These are phyloP conservation scores for Decorospora gaudefroyi DNA, from an alignment of 2,329 filamentous ascomycete species.

Conservation along the genomic window DNA sequence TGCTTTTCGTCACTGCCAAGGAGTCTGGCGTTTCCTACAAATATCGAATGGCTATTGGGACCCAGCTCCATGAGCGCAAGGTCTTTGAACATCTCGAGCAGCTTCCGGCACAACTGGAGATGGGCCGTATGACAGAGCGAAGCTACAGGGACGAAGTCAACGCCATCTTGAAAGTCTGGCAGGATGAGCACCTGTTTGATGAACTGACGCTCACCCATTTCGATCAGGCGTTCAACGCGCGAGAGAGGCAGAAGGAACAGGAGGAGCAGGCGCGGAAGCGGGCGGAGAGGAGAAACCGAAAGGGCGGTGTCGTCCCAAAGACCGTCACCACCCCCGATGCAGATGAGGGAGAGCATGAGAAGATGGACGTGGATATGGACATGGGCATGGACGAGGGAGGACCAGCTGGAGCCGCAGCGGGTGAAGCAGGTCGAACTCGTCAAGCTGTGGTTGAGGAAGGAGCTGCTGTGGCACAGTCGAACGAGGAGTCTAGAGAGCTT, in stretches of 20 bases:
- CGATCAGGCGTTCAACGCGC: slow-evolving; percentile 37
- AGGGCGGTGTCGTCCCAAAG: slow-evolving; percentile 21
- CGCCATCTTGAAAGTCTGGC: slow-evolving; percentile 43
- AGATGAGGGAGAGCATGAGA: slow-evolving; percentile 21
- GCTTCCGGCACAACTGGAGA: slow-evolving; percentile 71
- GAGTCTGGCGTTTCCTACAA: slow-evolving; percentile 63
- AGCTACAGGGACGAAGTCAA: slow-evolving; percentile 43
- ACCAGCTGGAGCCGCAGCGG: slow-evolving; percentile 4
- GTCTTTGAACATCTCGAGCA: slow-evolving; percentile 76
- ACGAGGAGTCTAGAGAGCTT: not conserved
- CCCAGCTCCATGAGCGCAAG: slow-evolving; percentile 66
- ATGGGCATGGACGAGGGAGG: slow-evolving; percentile 28
- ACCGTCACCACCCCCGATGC: slow-evolving; percentile 9
- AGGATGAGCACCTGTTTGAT: slow-evolving; percentile 42
- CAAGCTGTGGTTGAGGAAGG: not conserved
- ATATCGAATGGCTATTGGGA: slow-evolving; percentile 79
- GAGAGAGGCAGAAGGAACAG: slow-evolving; percentile 48
- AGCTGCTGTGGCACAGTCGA: not conserved
- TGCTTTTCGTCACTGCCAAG: slow-evolving; percentile 65
- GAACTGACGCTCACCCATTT: slow-evolving; percentile 30
- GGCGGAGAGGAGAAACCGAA: slow-evolving; percentile 55
- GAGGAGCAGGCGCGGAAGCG: slow-evolving; percentile 69
- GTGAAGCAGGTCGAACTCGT: slow-evolving; percentile 1
- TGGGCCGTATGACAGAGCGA: slow-evolving; percentile 80
- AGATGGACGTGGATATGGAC: slow-evolving; percentile 23